Conservation (phyloP, 2,329 filamentous ascomycete genomes). For the Claviceps quebecensis region DNA sequence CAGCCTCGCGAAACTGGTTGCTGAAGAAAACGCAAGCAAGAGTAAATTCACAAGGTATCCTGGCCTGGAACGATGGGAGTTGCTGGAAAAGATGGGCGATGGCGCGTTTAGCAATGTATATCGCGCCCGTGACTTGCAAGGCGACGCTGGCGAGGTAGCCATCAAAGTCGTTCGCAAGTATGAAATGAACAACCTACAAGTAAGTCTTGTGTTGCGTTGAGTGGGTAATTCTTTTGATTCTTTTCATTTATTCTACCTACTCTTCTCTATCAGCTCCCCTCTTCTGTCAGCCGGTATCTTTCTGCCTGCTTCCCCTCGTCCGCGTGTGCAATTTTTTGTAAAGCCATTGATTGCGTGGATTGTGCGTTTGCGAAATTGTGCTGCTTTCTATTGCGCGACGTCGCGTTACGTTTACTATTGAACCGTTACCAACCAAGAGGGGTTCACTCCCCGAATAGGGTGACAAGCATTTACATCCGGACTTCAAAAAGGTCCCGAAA, state of each 20-base stretch:
- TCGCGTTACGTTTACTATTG: background rate
- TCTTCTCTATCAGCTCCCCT: background rate
- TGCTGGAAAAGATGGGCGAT: constrained; percentile 96
- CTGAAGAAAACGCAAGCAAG: constrained; percentile 78
- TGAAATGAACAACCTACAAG: constrained; percentile 98
- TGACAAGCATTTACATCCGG: constrained; percentile 85
- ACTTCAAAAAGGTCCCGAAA: constrained; percentile 89
- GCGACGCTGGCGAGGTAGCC: constrained; percentile 65
- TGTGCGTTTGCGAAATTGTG: constrained; percentile 10
- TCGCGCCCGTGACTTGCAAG: constrained; percentile 62
- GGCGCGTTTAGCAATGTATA: constrained; percentile 99
- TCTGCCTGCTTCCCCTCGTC: background rate
- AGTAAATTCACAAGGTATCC: constrained; percentile 61
- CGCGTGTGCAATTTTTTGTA: constrained; percentile 2
- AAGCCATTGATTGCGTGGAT: constrained; percentile 1
- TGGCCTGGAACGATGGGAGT: constrained; percentile 50
- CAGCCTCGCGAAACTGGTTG: constrained; percentile 72
- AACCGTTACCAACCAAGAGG: constrained; percentile 39
- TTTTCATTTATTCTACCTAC: constrained; percentile 2
- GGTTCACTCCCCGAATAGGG: constrained; percentile 46
- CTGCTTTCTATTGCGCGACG: constrained; percentile 3
- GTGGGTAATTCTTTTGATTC: constrained; percentile 15
- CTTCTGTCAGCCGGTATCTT: background rate
- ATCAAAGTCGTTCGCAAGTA: constrained; percentile 99
- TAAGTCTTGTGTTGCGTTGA: constrained; percentile 38